A percentile compares a stretch with the other conserved stretches of the same genome.
Evolutionary conservation across 805 yeast species (phyloP).

Genomic region (Hanseniaspora singularis): DNA sequence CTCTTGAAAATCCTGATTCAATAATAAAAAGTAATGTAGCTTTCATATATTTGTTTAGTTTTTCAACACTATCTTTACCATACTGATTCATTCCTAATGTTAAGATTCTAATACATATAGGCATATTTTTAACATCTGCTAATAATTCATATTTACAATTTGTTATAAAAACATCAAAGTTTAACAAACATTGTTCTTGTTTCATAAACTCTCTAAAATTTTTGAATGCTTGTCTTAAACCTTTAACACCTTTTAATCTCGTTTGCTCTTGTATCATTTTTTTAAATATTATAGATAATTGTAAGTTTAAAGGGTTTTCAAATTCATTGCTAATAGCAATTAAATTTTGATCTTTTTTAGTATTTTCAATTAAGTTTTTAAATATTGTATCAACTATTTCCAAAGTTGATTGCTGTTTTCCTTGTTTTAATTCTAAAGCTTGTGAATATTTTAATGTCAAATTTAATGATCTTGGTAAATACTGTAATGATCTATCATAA

Average conservation of each 20-base stretch:
- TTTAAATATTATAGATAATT: conserved; percentile 10
- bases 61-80: neutral
- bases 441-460: conserved; percentile 5
- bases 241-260: conserved; percentile 11
- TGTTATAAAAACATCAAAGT: conserved; percentile 3
- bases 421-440: conserved; percentile 4
- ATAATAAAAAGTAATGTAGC: conserved; percentile 3
- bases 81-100: conserved; percentile 5
- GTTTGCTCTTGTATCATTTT: conserved; percentile 11
- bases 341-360: neutral
- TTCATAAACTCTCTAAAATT: conserved; percentile 12
- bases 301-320: conserved; percentile 1
- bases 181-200: conserved; percentile 4
- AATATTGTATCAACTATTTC: conserved; percentile 2
- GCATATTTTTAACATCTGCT: conserved; percentile 6
- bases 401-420: conserved; percentile 5
- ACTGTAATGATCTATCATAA: conserved; percentile 1
- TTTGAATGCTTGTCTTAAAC: conserved; percentile 9
- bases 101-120: conserved; percentile 8
- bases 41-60: conserved; percentile 4
- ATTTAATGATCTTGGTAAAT: conserved; percentile 13
- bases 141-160: conserved; percentile 10
- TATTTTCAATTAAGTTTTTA: conserved; percentile 5
- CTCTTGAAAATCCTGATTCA: conserved; percentile 4
- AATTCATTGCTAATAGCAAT: neutral